Evolutionary conservation across 176 grass and related monocot genomes (phyloP), one percentile per base, ranked within the genome.

Genomic region (Carex kokanica): DNA sequence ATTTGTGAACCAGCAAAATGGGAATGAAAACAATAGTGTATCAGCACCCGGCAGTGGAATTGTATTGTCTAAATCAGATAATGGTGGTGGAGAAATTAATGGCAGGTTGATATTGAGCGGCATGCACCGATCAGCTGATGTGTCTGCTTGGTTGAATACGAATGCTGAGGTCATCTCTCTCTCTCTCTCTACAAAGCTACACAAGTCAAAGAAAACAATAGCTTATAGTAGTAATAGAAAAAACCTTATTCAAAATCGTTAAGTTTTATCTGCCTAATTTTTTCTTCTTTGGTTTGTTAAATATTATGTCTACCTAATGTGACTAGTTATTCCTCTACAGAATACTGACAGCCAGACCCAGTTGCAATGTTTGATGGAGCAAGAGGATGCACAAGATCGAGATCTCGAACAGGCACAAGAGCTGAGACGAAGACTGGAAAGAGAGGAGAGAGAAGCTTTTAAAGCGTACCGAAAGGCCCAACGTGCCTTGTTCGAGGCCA

Each of bases 401-500:
- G 96, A 95, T 83, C 87, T 95, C 85, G 93, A 99, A 85, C 88
- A 90, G 62, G 96, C 89, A 84, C 93, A 95, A 80, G 89, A 93
- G 78, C 69, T 88, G 65, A 91, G 93, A 84, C 64, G 85, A 57
- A 91, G 82, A 81, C 94, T 93, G 29, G 93, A 99, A 85, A 81
- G 89, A 85, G 84, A 93, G 82, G 96, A 99, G 88, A 99, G 89
- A 84, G 87, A 88, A 86, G 96, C 96, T 29, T 85, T 99, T 18
- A 92, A 89, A 92, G 93, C 91, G 38, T 95, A 93, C 72, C 87
- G 96, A 63, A 95, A 89, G 81, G 88, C 89, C 74, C 93, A 99
- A 89, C 83, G 73, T 88, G 88, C 89, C 89, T 90, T 99, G 89
- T 65, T 95, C 18, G 84, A 95, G 83, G 91, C 92, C 84, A 99